Base-by-base conservation (phyloP, 805 yeast species). In the Kluyveromyces wickerhamii region DNA sequence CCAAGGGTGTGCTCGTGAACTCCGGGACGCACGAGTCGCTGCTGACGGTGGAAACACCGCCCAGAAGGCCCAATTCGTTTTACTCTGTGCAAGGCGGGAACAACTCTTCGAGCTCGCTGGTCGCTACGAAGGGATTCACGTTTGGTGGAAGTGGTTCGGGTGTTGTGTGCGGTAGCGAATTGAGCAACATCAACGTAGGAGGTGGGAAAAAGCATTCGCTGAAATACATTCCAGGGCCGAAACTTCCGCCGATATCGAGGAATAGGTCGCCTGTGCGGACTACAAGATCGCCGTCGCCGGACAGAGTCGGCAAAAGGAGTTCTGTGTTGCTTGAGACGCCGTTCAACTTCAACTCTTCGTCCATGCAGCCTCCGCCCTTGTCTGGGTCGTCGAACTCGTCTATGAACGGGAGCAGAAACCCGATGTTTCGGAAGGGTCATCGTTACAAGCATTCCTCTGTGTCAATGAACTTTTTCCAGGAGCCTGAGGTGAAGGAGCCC, bases 391-490 rank as follows among this genome's bases (percentile, higher is more conserved):
- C 49, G 7, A 22, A 15, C 13, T 21, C 26, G 16, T n/a, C 26
- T 3, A 12, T 9, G 9, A 22, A 22, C 7, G 19, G 33, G n/a
- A 49, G 55, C n/a, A 52, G 65, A 49, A 74, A 86, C 1, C 77
- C 82, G 0, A 16, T 30, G 16, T 84, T 77, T 48, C 77, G 98
- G 66, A 77, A 88, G 47, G 98, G 98, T 5, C 98, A 89, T 59
- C 72, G 89, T 47, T 89, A 89, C 55, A 89, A 89, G 55, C 97
- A 89, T 58, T 87, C 96, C 3, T 87, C 96, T 7, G 95, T 89
- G 5, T 86, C 95, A 4, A 82, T 89, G 92, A 88, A 89, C 57
- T 71, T 89, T 54, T 89, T 92, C 55, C 95, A 85, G 57, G 96
- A 89, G 51, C 95, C 96, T 1, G 81, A 87, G 11, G 74, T 67